These are phyloP conservation scores for Kwoniella mangroviensis DNA, from an alignment of 768 basidiomycete genomes.

Conservation along the genomic window DNA sequence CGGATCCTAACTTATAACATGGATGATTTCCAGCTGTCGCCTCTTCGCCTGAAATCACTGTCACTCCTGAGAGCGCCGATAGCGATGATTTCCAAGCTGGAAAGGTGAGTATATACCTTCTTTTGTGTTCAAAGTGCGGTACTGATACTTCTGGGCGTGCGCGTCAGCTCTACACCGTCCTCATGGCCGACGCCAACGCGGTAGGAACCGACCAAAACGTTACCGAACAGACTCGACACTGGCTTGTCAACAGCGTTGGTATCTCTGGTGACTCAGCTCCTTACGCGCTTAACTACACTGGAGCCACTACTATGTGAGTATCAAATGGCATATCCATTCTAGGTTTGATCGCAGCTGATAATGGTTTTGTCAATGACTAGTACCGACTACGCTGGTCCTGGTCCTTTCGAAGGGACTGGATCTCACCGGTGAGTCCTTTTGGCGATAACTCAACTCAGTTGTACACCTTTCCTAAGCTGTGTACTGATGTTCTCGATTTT, in stretches of 20 bases:
- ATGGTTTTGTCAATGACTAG: slow-evolving; percentile 59
- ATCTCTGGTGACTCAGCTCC: slow-evolving; percentile 35
- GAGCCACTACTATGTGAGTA: slow-evolving; percentile 47
- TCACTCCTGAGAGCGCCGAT: slow-evolving; percentile 59
- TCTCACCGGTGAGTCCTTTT: slow-evolving; percentile 67
- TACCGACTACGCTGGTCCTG: slow-evolving; percentile 73
- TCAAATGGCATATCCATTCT: background rate
- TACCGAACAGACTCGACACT: slow-evolving; percentile 67
- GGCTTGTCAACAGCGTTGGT: slow-evolving; percentile 72
- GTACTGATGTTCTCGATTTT: background rate
- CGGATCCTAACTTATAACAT: background rate
- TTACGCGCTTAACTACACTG: slow-evolving; percentile 49
- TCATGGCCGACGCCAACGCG: slow-evolving; percentile 75
- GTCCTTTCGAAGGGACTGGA: slow-evolving; percentile 71
- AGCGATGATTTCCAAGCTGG: slow-evolving; percentile 61
- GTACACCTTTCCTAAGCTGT: background rate
- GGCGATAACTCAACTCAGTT: too few relatives aligned
- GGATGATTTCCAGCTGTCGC: slow-evolving; percentile 63
- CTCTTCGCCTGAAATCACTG: slow-evolving; percentile 64
- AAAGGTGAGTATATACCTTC: slow-evolving; percentile 26
- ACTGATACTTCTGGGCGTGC: background rate
- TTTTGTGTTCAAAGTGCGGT: too few relatives aligned
- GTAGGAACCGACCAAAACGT: slow-evolving; percentile 67
- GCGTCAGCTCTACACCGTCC: slow-evolving; percentile 65
- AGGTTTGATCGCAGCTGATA: background rate